Base-by-base conservation (phyloP, 768 basidiomycete genomes). In the Candolleomyces eurysporus region DNA sequence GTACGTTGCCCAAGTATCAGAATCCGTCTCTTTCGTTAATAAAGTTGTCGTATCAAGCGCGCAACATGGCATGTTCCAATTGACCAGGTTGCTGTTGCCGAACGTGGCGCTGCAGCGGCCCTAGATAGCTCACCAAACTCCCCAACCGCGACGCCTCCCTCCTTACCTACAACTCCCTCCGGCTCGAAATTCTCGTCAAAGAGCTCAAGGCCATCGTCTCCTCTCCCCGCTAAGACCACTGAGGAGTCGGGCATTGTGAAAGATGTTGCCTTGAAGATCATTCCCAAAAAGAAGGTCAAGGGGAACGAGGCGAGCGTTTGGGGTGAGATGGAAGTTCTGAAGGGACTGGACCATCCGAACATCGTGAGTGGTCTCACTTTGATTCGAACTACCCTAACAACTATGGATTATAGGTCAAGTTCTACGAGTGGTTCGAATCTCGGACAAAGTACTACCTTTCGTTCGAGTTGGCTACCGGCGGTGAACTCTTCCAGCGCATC, bases 391-490 rank as follows among this genome's bases (percentile, higher is more conserved):
- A 11, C 21, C n/a, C 49, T 16, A 5, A 54, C 52, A 39, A 1
- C 16, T 45, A 53, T 32, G 36, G 10, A 45, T 42, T 16, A 32
- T 22, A 94, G 93, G 93, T 97, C 60, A 96, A 96, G 71, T 94
- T 97, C 69, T 96, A 90, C 72, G 95, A 97, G 72, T 94, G 91
- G 87, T 98, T 98, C 71, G 97, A 98, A 70, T 94, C 91, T 9
- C 81, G 94, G 64, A 83, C 88, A 16, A 98, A 97, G 76, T 98
- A 94, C 73, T 98, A 96, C 70, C 85, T 98, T n/a, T 84, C 91
- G 0, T 97, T 97, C 68, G 94, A 98, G 73, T 89, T 98, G 9
- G 96, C 95, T 0, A 82, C 86, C 0, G 96, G 97, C 5, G 97
- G 97, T 32, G 97, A 98, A 69, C 83, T 98, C 2, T 99, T 99